Conservation (phyloP, 2,329 filamentous ascomycete genomes). For the Daldinia sp. region DNA sequence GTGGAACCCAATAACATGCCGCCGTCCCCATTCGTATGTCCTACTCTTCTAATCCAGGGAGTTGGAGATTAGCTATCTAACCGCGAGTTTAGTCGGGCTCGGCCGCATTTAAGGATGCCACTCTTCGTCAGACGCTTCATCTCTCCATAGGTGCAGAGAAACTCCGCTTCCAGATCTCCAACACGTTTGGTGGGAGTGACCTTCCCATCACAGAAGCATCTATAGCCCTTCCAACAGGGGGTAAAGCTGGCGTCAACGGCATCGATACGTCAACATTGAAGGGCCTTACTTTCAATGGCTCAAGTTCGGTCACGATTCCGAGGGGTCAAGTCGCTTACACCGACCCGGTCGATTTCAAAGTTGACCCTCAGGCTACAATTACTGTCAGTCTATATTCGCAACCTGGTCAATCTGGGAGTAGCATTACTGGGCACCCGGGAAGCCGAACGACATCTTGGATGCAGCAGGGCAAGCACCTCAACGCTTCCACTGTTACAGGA, state of each 20-base stretch:
- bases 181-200: conserved; percentile 71
- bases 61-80: conserved; percentile 18
- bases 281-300: conserved; percentile 69
- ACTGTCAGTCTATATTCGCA: conserved; percentile 70
- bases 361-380: conserved; percentile 64
- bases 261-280: conserved; percentile 66
- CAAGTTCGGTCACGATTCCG: conserved; percentile 63
- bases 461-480: conserved; percentile 67
- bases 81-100: conserved; percentile 50
- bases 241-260: conserved; percentile 63
- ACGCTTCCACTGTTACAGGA: conserved; percentile 60
- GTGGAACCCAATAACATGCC: conserved; percentile 73
- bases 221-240: conserved; percentile 66
- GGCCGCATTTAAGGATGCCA: conserved; percentile 70
- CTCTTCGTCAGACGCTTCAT: conserved; percentile 74
- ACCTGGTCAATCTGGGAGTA: conserved; percentile 66
- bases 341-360: conserved; percentile 68
- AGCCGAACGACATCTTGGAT: conserved; percentile 73
- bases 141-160: conserved; percentile 67
- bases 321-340: conserved; percentile 69
- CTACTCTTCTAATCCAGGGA: not conserved
- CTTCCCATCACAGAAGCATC: conserved; percentile 71
- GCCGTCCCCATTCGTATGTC: conserved; percentile 67
- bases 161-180: conserved; percentile 73
- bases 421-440: conserved; percentile 74